Evolutionary conservation across 2,329 filamentous ascomycete species (phyloP).

Genomic region (Exserohilum turcica): DNA sequence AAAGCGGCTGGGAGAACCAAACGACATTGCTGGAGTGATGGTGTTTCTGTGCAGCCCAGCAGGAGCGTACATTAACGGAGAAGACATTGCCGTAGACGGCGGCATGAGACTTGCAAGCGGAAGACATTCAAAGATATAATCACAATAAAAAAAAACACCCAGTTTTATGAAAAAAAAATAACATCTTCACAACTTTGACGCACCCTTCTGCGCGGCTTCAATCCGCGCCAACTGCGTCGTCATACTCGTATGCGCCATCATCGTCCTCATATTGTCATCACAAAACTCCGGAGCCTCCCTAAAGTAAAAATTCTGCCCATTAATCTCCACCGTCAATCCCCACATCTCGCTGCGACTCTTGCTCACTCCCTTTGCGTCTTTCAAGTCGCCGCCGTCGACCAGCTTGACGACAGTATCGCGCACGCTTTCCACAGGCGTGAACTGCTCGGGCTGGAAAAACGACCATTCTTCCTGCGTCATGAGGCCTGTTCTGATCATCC

Average conservation of each 20-base stretch:
- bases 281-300: slow-evolving; percentile 26
- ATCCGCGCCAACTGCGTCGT: slow-evolving; percentile 33
- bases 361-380: slow-evolving; percentile 31
- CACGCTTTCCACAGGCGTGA: slow-evolving; percentile 42
- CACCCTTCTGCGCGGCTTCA: slow-evolving; percentile 20
- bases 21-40: slow-evolving; percentile 48
- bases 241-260: slow-evolving; percentile 42
- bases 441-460: slow-evolving; percentile 40
- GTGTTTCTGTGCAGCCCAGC: slow-evolving; percentile 42
- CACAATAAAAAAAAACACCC: no score
- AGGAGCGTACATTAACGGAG: slow-evolving; percentile 39
- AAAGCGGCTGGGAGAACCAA: slow-evolving; percentile 40
- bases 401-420: slow-evolving; percentile 36
- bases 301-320: slow-evolving; percentile 35
- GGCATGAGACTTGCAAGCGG: slow-evolving; percentile 36
- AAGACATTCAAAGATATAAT: slow-evolving; percentile 37
- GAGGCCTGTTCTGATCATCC: slow-evolving; percentile 47
- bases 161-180: neutral
- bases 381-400: slow-evolving; percentile 38
- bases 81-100: slow-evolving; percentile 41
- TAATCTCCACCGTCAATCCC: slow-evolving; percentile 38
- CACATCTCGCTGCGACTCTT: slow-evolving; percentile 28
- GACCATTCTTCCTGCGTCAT: slow-evolving; percentile 41
- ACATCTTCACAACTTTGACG: neutral
- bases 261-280: slow-evolving; percentile 35